Evolutionary conservation across 2,329 filamentous ascomycete genomes (phyloP).

Genomic region (Grosmannia serpens): DNA sequence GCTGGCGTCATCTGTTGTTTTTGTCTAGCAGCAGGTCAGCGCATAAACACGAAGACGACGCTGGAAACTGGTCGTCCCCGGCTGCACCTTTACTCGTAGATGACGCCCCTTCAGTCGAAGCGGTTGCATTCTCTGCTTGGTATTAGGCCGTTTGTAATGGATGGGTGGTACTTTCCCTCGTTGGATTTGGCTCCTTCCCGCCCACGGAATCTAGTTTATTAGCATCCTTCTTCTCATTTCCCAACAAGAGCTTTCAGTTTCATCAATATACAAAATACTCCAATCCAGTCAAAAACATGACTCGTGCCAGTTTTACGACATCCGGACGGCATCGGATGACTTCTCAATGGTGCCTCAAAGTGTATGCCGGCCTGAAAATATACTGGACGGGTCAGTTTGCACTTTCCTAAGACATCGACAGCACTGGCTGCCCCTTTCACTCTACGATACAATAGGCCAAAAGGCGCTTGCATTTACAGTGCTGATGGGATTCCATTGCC

Average conservation of each 20-base stretch:
- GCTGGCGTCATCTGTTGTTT: neutral
- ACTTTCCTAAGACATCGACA: no score
- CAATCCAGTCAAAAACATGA: no score
- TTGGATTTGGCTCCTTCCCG: neutral
- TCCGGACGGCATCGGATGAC: no score
- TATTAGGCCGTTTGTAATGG: neutral
- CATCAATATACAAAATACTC: no score
- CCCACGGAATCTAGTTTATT: neutral
- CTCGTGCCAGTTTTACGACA: no score
- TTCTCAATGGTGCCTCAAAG: no score
- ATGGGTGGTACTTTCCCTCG: neutral
- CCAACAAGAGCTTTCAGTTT: no score
- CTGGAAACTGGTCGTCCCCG: neutral
- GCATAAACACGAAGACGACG: neutral
- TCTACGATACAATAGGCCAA: neutral
- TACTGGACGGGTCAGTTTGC: no score
- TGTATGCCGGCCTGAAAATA: no score
- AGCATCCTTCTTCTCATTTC: neutral
- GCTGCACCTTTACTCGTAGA: neutral
- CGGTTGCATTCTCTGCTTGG: neutral
- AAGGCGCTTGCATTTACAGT: neutral
- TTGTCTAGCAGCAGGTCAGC: neutral
- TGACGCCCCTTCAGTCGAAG: neutral
- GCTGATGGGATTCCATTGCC: no score
- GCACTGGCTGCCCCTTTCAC: no score